Evolutionary conservation across 2,329 filamentous ascomycete species (phyloP).

Genomic region (Rhexocercosporidium sp.): DNA sequence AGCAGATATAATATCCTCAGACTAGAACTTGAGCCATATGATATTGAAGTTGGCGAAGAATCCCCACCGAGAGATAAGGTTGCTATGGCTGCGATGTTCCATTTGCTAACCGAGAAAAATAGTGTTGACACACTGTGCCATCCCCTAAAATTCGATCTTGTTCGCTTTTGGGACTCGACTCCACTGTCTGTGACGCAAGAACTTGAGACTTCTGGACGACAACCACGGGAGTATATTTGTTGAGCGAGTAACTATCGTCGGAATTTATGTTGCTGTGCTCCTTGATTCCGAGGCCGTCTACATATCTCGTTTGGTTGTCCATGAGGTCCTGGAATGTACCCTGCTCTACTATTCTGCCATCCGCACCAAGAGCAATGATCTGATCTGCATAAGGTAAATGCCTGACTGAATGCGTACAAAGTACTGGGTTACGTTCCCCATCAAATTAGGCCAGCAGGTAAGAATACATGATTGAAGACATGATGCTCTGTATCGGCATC

Average conservation of each 20-base stretch:
- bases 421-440: constrained; percentile 43
- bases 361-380: constrained; percentile 43
- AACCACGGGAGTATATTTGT: too few relatives aligned
- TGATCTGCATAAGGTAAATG: constrained; percentile 46
- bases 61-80: constrained; percentile 4
- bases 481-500: constrained; percentile 33
- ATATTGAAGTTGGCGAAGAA: constrained; percentile 31
- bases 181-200: too few relatives aligned
- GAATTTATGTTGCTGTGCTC: not conserved
- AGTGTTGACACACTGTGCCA: constrained; percentile 34
- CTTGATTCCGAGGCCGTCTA: constrained; percentile 37
- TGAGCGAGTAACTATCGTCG: too few relatives aligned
- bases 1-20: constrained; percentile 28
- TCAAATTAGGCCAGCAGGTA: constrained; percentile 18
- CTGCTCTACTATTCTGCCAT: constrained; percentile 46
- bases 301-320: constrained; percentile 22
- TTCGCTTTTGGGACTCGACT: too few relatives aligned
- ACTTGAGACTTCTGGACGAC: too few relatives aligned
- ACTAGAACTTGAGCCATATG: constrained; percentile 37
- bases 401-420: constrained; percentile 42
- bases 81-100: too few relatives aligned
- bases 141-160: constrained; percentile 1
- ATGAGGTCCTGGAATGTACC: constrained; percentile 42
- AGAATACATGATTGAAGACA: constrained; percentile 28
- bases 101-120: constrained; percentile 7